These are phyloP conservation scores for Cystobasidium slooffiae DNA, from an alignment of 1,284 basidiomycete genomes.

Conservation along the genomic window DNA sequence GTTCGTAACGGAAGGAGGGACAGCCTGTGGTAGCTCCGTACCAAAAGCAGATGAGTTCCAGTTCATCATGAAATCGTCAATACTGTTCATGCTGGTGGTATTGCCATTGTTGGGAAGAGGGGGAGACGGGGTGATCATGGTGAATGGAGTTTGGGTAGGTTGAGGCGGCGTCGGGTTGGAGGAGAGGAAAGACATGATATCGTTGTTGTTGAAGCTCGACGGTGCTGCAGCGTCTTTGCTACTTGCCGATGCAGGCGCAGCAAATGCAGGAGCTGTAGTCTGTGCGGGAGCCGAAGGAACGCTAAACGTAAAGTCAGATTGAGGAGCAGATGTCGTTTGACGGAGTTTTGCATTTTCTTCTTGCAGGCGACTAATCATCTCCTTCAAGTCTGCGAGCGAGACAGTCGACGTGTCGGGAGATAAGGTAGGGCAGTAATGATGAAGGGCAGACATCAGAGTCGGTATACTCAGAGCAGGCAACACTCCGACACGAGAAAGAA, in stretches of 20 bases:
- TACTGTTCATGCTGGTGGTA: background rate
- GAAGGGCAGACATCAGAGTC: background rate
- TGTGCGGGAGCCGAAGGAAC: conserved; percentile 2
- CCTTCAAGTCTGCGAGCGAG: conserved; percentile 21
- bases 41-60: conserved; percentile 43
- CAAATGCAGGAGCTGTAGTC: conserved; percentile 11
- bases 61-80: conserved; percentile 27
- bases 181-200: conserved; percentile 28
- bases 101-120: background rate
- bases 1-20: conserved; percentile 28
- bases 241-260: background rate
- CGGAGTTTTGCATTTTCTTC: conserved; percentile 34
- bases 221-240: background rate
- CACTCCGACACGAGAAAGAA: too few relatives aligned
- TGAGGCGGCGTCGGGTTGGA: conserved; percentile 17
- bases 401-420: background rate
- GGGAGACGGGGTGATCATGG: conserved; percentile 28
- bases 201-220: conserved; percentile 6
- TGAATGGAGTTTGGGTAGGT: conserved; percentile 26
- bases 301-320: conserved; percentile 33
- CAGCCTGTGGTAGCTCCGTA: conserved; percentile 39
- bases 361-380: conserved; percentile 31
- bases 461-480: too few relatives aligned
- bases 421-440: background rate
- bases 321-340: conserved; percentile 5